Evolutionary conservation across 495 filamentous ascomycete species (phyloP).

Genomic region (Pyrenopolyporus hunteri): DNA sequence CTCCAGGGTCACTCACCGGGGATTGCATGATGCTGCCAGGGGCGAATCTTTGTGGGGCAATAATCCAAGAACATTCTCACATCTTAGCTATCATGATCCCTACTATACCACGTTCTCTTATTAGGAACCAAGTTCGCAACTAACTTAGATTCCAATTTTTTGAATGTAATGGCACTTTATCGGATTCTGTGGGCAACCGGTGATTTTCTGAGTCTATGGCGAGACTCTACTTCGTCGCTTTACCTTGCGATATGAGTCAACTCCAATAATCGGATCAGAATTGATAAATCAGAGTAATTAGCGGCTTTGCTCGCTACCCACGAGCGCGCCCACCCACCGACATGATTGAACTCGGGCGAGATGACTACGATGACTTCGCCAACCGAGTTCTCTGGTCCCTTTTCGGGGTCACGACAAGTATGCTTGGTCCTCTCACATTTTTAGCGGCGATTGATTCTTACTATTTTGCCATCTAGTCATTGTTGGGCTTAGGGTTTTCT

Average conservation of each 20-base stretch:
- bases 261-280: neutral
- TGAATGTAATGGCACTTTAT: neutral
- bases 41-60: constrained; percentile 2
- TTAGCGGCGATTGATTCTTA: constrained; percentile 6
- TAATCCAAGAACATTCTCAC: constrained; percentile 5
- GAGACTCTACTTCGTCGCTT: neutral
- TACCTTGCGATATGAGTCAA: neutral
- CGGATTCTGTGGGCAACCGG: neutral
- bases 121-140: neutral
- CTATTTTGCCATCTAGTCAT: constrained; percentile 23
- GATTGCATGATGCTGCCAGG: constrained; percentile 17
- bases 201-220: neutral
- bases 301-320: neutral
- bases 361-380: constrained; percentile 32
- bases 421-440: neutral
- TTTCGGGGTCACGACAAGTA: constrained; percentile 28
- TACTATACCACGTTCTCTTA: constrained; percentile 2
- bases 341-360: constrained; percentile 27
- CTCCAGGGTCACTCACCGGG: constrained; percentile 1
- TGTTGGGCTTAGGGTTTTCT: constrained; percentile 31
- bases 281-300: neutral
- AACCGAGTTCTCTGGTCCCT: constrained; percentile 28
- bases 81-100: constrained; percentile 7
- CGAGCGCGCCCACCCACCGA: neutral
- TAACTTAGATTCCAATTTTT: too few species aligned